Evolutionary conservation across 371 early-diverging fungal species (phyloP), one percentile per base, ranked within the genome.

Genomic region (Dipsacomyces acuminosporus): DNA sequence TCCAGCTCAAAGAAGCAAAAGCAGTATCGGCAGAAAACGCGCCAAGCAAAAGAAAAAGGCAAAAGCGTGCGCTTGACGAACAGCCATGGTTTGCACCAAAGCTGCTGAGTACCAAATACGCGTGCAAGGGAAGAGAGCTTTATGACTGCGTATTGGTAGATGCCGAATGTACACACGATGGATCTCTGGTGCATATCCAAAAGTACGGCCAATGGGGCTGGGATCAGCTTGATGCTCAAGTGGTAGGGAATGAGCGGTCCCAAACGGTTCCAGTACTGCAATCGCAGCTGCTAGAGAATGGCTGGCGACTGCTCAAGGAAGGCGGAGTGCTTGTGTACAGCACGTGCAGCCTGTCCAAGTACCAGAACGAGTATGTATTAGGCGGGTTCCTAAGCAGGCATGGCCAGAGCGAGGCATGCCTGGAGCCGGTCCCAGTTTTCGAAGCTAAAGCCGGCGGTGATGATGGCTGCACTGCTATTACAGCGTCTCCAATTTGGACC

Each of bases 141-240:
- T 96, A 96, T 61, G 94, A 94, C 70, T 88, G 88, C 58, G 91
- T 93, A 0, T 61, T 96, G 30, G 94, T 95, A 1, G 97, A 96
- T 70, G 97, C 96, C 8, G 95, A 96, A 67, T 96, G 96, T 46
- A 94, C 96, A 6, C 96, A 96, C 64, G 97, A 96, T 69, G 97
- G 94, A 14, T 94, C 94, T 0, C 83, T 96, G 36, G 77, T 76
- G 0, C 96, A 95, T 76, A 76, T 96, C 20, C 61, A 81, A 17
- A 91, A 91, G 72, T 83, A 83, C 57, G 82, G 84, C 47, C 79
- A 79, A 54, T 86, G 85, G 78, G 84, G 82, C 0, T 88, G 87
- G 84, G 84, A 86, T 43, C 71, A 72, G 19, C 83, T 85, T 52
- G 82, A 82, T 56, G 71, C 75, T 22, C 80, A 86, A 53, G 86